phyloP scores from a whole-genome alignment of 164 flowering plant species.

The Berberis vulgaris region DNA sequence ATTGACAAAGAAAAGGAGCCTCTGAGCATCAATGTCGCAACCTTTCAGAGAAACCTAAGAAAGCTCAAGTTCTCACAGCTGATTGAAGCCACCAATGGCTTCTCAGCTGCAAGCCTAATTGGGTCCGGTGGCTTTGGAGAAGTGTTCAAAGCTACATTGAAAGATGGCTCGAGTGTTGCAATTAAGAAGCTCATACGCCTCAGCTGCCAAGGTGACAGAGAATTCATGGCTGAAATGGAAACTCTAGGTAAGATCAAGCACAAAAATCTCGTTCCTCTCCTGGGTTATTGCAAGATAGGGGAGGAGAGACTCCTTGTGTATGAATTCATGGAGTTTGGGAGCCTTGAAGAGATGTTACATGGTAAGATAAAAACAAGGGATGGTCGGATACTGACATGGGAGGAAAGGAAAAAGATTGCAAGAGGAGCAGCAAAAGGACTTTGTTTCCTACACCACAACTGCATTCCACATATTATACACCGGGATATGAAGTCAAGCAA shows the following conservation, averaged over 20 bases:
- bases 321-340: conserved; percentile 65
- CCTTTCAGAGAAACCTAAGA: conserved; percentile 43
- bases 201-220: conserved; percentile 40
- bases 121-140: conserved; percentile 70
- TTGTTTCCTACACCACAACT: conserved; percentile 63
- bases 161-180: conserved; percentile 39
- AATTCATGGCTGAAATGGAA: conserved; percentile 62
- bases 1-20: conserved; percentile 69
- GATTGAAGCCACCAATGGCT: conserved; percentile 51
- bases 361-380: too few species aligned
- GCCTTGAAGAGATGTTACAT: conserved; percentile 56
- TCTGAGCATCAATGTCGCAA: conserved; percentile 54
- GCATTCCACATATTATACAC: conserved; percentile 61
- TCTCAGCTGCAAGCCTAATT: conserved; percentile 48
- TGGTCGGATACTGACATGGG: conserved; percentile 34
- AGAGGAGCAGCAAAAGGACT: conserved; percentile 57
- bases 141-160: conserved; percentile 47
- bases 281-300: conserved; percentile 48
- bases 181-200: conserved; percentile 53
- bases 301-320: conserved; percentile 54
- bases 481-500: conserved; percentile 70
- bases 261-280: conserved; percentile 43
- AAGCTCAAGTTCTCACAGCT: conserved; percentile 41
- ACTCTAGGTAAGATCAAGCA: conserved; percentile 68
- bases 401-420: conserved; percentile 46